phyloP scores from a whole-genome alignment of 1,139 yeast genomes.

The Blastobotrys persicus region DNA sequence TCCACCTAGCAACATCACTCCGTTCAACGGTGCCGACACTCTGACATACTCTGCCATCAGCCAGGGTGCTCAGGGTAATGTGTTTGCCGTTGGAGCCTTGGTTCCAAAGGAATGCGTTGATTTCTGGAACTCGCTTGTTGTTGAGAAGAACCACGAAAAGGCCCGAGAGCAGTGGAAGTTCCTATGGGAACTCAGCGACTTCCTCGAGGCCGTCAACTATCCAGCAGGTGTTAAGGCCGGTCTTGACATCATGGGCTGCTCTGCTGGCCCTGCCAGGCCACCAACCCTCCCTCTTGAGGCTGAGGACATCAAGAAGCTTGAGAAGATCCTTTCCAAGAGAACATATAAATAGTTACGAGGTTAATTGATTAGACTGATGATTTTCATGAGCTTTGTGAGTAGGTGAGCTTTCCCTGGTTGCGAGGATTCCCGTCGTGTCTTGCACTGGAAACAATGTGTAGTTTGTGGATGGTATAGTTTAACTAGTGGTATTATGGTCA shows the following conservation, averaged over 20 bases:
- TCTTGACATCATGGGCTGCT: slow-evolving; percentile 2
- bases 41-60: slow-evolving; percentile 9
- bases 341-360: slow-evolving; percentile 9
- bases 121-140: slow-evolving; percentile 9
- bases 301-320: slow-evolving; percentile 3
- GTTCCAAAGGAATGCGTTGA: slow-evolving; percentile 13
- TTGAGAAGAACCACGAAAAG: slow-evolving; percentile 5
- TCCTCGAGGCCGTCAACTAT: slow-evolving; percentile 11
- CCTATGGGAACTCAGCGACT: slow-evolving; percentile 11
- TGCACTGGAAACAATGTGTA: no score
- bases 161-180: slow-evolving; percentile 15
- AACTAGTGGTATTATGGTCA: no score
- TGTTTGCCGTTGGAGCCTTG: slow-evolving; percentile 9
- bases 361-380: no score
- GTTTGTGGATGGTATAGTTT: no score
- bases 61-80: slow-evolving; percentile 10
- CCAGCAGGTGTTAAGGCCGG: slow-evolving; percentile 14
- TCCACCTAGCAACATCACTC: slow-evolving; percentile 1
- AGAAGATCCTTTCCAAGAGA: slow-evolving; percentile 8
- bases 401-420: no score
- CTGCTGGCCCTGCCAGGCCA: slow-evolving; percentile 8
- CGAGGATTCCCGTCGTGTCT: no score
- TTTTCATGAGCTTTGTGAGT: no score
- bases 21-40: slow-evolving; percentile 12
- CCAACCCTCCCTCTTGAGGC: slow-evolving; percentile 11